Evolutionary conservation across 257 asterid species (phyloP), one percentile per base, ranked within the genome.

Genomic region (Orobanche coerulescens): DNA sequence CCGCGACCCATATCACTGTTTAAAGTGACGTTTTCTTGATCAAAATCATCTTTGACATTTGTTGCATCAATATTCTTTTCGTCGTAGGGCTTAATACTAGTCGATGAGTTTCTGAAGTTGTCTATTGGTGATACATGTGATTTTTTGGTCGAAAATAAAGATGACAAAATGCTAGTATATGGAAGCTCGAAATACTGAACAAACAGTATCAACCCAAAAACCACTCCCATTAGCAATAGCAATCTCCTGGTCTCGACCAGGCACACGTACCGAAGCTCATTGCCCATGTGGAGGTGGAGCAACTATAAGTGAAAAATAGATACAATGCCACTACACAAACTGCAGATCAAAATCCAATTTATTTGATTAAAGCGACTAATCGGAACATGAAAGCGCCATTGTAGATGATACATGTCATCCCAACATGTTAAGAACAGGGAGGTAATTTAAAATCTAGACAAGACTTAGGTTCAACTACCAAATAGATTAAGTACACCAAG

Each of bases 121-220:
- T 62, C 73, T 3, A 14, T 4, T 16, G 70, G 23, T 23, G 46
- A 37, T 23, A 61, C 61, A 53, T 70, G 71, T 54, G 73, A 70
- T 59, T 70, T 76, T 54, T 63, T 71, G 39, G 71, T 39, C 30
- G 68, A 68, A 36, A 78, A 71, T 47, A 83, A 58, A 57, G 94
- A 74, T 1, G 88, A 75, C 0, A 82, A 58, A 43, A 70, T 63
- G 68, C 58, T 75, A 58, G 74, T 68, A 72, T 79, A 80, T 0
- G 92, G 86, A 75, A 81, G 94, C 80, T 79, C 89, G 15, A 85
- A 66, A 71, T 74, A 80, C 74, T 85, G 95, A 63, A 88, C 44
- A 40, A 76, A 75, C 69, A 88, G 66, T 72, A 84, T 62, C 44
- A 79, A 40, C 23, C 80, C 89, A 61, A 85, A 85, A 19, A 74